Base-by-base conservation (phyloP, 768 basidiomycete genomes). In the Auriscalpium orientale region DNA sequence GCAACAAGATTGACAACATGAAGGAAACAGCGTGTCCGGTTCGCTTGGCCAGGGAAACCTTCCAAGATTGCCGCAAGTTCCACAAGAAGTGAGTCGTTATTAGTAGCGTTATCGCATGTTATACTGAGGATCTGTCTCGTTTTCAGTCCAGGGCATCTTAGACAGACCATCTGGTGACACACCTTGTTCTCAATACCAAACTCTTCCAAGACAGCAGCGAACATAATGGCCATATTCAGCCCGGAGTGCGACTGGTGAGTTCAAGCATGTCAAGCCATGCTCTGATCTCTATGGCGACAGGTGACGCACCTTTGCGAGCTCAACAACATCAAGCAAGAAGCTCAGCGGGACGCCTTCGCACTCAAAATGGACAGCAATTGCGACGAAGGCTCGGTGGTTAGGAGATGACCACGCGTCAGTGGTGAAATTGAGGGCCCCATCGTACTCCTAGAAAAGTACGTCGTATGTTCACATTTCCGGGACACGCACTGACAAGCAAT, bases 1-100 rank as follows among this genome's bases (percentile, higher is more conserved):
- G 70, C 74, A 0, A 72, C 60, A 0, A 79, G 61, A 43, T 72
- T 75, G 15, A 76, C 28, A 6, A 73, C 62, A 49, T 79, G 77
- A 0, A 61, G 55, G 51, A 79, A 75, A 54, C 77, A 79, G 0
- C 64, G 46, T 0, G 65, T 66, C 0, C 61, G 68, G n/a, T 64
- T 71, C 0, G 54, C 60, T 0, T 21, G 9, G 0, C 70, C 69
- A 3, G 56, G 54, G 46, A 70, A 73, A 0, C 11, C n/a, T 0
- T 22, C 21, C 0, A 78, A 8, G 3, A 64, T 46, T 0, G 61
- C 20, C 0, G n/a, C 40, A 3, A 78, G 67, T 21, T 61, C 46
- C 0, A 57, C 49, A 0, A 72, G 61, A 71, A 78, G 74, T 0
- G 46, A 59, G 55, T 73, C 66, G 49, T 77, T 77, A 2, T 51